Evolutionary conservation across 2,329 filamentous ascomycete genomes (phyloP).

Genomic region (Elsinoe batatas): DNA sequence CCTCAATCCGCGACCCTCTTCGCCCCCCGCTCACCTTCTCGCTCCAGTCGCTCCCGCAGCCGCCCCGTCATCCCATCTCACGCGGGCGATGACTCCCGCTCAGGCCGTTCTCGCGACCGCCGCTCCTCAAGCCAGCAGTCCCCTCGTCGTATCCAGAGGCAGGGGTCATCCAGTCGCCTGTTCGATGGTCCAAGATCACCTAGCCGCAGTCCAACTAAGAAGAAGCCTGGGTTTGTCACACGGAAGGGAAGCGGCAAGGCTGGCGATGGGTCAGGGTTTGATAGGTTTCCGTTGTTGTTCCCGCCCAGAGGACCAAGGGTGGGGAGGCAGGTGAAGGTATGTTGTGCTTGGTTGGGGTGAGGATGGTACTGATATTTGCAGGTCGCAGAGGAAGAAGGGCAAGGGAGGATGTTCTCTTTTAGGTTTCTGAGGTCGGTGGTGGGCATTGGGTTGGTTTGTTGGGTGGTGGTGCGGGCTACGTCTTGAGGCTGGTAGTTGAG

Average conservation of each 20-base stretch:
- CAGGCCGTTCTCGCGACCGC: too few species aligned
- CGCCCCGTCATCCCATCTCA: too few species aligned
- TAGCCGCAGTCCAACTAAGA: too few species aligned
- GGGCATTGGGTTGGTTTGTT: background rate
- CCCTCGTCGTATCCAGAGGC: too few species aligned
- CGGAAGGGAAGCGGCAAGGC: background rate
- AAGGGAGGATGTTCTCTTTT: background rate
- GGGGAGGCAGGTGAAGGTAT: background rate
- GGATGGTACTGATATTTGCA: background rate
- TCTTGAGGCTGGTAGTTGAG: background rate
- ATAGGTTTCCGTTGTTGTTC: background rate
- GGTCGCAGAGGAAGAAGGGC: background rate
- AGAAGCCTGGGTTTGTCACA: too few species aligned
- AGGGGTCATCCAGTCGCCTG: too few species aligned
- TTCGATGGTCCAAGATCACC: too few species aligned
- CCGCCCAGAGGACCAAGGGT: background rate
- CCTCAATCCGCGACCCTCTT: background rate
- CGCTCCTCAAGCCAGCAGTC: background rate
- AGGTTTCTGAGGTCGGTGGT: background rate
- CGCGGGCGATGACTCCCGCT: too few species aligned
- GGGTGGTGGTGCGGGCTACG: background rate
- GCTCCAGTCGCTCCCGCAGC: background rate
- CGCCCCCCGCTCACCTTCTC: background rate
- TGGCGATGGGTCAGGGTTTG: background rate
- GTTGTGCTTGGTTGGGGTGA: background rate